A percentile compares a stretch with the other conserved stretches of the same genome.
Conservation (phyloP, 192 early-diverging fungal species). For the Cetraspora pellucida region DNA sequence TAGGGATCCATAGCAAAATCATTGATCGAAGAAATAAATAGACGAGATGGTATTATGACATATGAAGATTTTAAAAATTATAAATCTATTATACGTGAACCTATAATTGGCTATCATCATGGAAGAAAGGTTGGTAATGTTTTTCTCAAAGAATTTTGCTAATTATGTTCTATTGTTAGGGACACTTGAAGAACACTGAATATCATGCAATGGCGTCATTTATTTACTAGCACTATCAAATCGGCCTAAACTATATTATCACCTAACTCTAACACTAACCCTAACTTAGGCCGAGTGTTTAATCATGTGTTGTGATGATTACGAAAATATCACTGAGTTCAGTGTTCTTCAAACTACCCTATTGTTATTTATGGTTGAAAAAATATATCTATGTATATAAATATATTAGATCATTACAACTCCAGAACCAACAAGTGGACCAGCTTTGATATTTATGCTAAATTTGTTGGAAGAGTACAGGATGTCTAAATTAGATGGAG, state of each 20-base stretch:
- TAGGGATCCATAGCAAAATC: conserved; percentile 66
- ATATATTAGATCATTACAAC: conserved; percentile 33
- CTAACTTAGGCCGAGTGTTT: no score
- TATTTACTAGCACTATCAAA: no score
- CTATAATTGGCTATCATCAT: conserved; percentile 73
- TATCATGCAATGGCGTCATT: no score
- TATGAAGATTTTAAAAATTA: conserved; percentile 74
- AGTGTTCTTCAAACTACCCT: no score
- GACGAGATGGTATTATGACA: conserved; percentile 75
- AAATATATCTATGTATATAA: no score
- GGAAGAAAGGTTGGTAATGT: conserved; percentile 65
- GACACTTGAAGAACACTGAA: no score
- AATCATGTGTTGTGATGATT: no score
- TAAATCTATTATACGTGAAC: conserved; percentile 56
- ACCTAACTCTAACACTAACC: no score
- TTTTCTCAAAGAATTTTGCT: not conserved
- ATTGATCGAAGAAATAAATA: conserved; percentile 65
- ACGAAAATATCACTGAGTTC: no score
- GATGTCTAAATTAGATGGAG: conserved; percentile 54
- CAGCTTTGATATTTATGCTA: conserved; percentile 78
- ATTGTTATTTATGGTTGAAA: not conserved
- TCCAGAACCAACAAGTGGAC: conserved; percentile 83
- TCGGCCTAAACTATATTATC: no score
- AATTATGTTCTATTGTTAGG: no score
- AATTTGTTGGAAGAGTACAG: conserved; percentile 87